Evolutionary conservation across 345 rosid genomes (phyloP).

Genomic region (Salix viminalis): DNA sequence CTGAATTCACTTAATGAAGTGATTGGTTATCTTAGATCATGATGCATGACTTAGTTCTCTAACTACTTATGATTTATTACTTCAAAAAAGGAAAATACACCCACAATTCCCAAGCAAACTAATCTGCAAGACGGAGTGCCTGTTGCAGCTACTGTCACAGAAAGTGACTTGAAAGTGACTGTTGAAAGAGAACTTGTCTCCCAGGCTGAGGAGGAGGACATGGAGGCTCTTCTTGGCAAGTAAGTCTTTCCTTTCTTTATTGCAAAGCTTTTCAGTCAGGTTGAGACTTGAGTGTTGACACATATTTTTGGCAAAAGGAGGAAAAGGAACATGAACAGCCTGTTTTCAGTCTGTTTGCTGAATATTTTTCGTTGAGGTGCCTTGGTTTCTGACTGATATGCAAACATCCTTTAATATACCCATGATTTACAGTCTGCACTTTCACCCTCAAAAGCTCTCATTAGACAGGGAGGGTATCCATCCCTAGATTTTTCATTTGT

Average conservation of each 20-base stretch:
- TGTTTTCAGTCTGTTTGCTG: background rate
- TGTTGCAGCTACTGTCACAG: constrained; percentile 50
- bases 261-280: background rate
- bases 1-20: background rate
- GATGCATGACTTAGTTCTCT: constrained; percentile 9
- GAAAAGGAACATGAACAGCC: background rate
- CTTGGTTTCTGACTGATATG: background rate
- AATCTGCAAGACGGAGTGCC: constrained; percentile 60
- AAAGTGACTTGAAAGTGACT: constrained; percentile 76
- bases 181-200: constrained; percentile 95
- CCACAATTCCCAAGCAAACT: constrained; percentile 57
- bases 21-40: background rate
- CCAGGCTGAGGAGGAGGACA: constrained; percentile 98
- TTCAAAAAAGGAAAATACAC: constrained; percentile 71
- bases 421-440: background rate
- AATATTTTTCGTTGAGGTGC: background rate
- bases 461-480: background rate
- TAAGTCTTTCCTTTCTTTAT: constrained; percentile 35
- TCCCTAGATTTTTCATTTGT: background rate
- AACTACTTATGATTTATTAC: constrained; percentile 2
- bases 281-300: background rate
- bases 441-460: background rate
- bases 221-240: constrained; percentile 97
- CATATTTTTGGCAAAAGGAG: background rate
- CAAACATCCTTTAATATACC: background rate